phyloP scores from a whole-genome alignment of 1,139 yeast genomes.

The Scheffersomyces illinoinensis region DNA sequence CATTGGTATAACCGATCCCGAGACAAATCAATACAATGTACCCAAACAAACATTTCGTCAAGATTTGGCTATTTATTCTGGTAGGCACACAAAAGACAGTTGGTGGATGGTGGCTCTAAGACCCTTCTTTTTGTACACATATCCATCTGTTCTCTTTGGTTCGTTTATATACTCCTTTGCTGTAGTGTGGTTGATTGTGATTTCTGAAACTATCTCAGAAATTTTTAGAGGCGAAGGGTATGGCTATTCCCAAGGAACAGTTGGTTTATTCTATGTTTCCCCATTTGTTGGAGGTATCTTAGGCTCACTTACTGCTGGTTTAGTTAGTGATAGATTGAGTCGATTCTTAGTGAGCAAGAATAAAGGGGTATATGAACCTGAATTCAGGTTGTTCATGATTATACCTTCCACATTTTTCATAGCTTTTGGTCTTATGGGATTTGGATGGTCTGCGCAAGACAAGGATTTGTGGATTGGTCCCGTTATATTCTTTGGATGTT shows the following conservation, averaged over 20 bases:
- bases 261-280: constrained; percentile 59
- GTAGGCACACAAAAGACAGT: constrained; percentile 50
- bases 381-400: constrained; percentile 57
- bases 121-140: constrained; percentile 52
- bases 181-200: constrained; percentile 64
- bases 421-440: constrained; percentile 57
- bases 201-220: constrained; percentile 56
- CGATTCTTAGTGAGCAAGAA: constrained; percentile 39
- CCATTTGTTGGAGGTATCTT: constrained; percentile 61
- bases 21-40: constrained; percentile 1
- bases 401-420: constrained; percentile 50
- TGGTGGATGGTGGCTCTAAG: constrained; percentile 62
- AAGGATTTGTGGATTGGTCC: constrained; percentile 62
- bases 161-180: constrained; percentile 56
- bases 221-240: constrained; percentile 51
- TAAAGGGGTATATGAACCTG: constrained; percentile 63
- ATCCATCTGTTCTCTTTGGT: constrained; percentile 57
- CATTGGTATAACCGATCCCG: constrained; percentile 16
- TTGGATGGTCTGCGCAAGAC: constrained; percentile 57
- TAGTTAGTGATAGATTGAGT: constrained; percentile 48
- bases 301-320: constrained; percentile 58
- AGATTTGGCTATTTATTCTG: constrained; percentile 32
- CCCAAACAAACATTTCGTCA: constrained; percentile 18
- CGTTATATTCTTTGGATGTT: constrained; percentile 53
- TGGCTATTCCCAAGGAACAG: constrained; percentile 45